These are phyloP conservation scores for Pseudoneurospora amorphoporcata DNA, from an alignment of 495 filamentous ascomycete genomes.

Conservation along the genomic window DNA sequence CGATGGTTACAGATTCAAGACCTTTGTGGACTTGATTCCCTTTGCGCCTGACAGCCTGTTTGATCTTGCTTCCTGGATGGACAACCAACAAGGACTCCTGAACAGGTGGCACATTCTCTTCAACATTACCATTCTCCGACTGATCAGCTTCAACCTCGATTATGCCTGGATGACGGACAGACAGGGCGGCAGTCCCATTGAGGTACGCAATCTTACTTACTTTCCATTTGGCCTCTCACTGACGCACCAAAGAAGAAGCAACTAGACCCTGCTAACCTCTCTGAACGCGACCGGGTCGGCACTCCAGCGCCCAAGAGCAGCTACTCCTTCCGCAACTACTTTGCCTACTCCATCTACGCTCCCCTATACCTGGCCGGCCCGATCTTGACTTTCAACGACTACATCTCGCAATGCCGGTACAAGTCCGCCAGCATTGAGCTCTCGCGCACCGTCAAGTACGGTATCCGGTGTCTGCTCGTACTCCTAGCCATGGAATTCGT, in stretches of 20 bases:
- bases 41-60: constrained; percentile 28
- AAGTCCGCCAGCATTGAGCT: constrained; percentile 54
- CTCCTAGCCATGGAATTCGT: constrained; percentile 89
- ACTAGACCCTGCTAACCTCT: constrained; percentile 73
- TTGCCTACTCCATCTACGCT: constrained; percentile 82
- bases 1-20: constrained; percentile 61
- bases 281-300: constrained; percentile 74
- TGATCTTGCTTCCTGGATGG: constrained; percentile 55
- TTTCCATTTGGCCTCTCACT: constrained; percentile 27
- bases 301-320: constrained; percentile 60
- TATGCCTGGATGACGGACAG: constrained; percentile 83
- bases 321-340: constrained; percentile 72
- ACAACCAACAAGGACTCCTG: constrained; percentile 70
- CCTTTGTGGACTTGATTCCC: constrained; percentile 45
- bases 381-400: constrained; percentile 97
- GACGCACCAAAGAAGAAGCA: constrained; percentile 91
- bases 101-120: constrained; percentile 91
- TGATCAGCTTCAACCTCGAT: constrained; percentile 96
- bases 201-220: constrained; percentile 50
- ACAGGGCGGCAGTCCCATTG: constrained; percentile 55
- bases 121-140: constrained; percentile 86
- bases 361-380: constrained; percentile 89
- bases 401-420: constrained; percentile 74
- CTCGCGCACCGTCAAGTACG: constrained; percentile 64
- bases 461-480: constrained; percentile 66